Base-by-base conservation (phyloP, 345 rosid genomes). In the Eucalyptus tenuipes region DNA sequence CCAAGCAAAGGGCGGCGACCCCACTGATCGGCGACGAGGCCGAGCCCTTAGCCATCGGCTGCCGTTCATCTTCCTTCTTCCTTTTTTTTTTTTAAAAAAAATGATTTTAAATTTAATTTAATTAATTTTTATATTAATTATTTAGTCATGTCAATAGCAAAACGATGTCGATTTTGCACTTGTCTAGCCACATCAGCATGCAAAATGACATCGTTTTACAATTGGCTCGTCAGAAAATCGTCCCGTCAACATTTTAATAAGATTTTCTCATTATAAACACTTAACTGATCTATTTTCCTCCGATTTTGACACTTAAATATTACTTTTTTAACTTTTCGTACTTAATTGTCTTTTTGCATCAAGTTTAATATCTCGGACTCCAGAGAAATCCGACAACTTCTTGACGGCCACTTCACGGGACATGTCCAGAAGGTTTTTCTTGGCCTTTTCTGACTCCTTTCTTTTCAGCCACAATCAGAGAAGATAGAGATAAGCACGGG, bases 11-110 rank as follows among this genome's bases (percentile, higher is more conserved):
- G 24, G 10, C 24, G 17, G 2, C 4, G 22, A 50, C 22, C 8
- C 53, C 7, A 50, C 4, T 2, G 0, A 50, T 0, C 4, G 4
- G 1, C 0, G 4, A 52, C 10, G 1, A 7, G 0, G 2, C 24
- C 1, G 0, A 52, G 24, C 55, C 55, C 10, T 52, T 18, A 18
- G 24, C 24, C 55, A 7, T 2, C 0, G 0, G 10, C 4, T 52
- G 0, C 2, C 2, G 1, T 22, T 52, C 10, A 52, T 52, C 55
- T 18, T 52, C 4, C 10, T 52, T 10, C 55, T 52, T 18, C 8
- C 4, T 48, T 49, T 49, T 49, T 49, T 49, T 5, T 6, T 49
- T 49, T 49, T 49, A n/a, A n/a, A 42, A 42, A 42, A 2, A 14
- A 50, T 17, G 24, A 2, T 52, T 52, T 7, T 0, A 1, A 18